Evolutionary conservation across 2,329 filamentous ascomycete species (phyloP).

Genomic region (Calonectria leucothoes): DNA sequence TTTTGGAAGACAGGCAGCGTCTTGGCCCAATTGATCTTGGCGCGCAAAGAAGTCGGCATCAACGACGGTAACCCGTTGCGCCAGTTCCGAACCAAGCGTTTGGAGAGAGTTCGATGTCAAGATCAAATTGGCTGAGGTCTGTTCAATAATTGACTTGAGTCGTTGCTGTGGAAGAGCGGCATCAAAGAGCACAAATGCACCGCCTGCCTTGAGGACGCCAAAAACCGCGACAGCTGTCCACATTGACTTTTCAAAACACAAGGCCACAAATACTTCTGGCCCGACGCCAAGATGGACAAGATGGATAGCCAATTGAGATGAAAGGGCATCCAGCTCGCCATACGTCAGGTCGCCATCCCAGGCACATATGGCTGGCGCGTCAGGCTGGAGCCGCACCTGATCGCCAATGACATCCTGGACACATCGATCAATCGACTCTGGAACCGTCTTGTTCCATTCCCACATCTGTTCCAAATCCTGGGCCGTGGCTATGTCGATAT

Average conservation of each 20-base stretch:
- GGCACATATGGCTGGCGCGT: constrained; percentile 30
- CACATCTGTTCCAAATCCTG: constrained; percentile 15
- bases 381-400: constrained; percentile 16
- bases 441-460: constrained; percentile 18
- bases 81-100: not conserved
- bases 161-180: constrained; percentile 13
- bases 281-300: constrained; percentile 45
- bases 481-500: not conserved
- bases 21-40: too few species aligned
- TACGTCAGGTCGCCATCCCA: constrained; percentile 51
- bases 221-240: constrained; percentile 35
- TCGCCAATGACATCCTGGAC: constrained; percentile 28
- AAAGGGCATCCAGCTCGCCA: constrained; percentile 50
- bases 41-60: not conserved
- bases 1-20: not conserved
- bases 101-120: not conserved
- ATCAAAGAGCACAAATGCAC: constrained; percentile 31
- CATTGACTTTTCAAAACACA: constrained; percentile 39
- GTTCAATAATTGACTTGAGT: not conserved
- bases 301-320: constrained; percentile 50
- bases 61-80: not conserved
- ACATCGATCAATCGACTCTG: constrained; percentile 27
- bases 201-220: constrained; percentile 37
- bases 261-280: constrained; percentile 31
- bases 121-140: not conserved